phyloP scores from a whole-genome alignment of 1,284 basidiomycete species.

The Farysia itapuensis region DNA sequence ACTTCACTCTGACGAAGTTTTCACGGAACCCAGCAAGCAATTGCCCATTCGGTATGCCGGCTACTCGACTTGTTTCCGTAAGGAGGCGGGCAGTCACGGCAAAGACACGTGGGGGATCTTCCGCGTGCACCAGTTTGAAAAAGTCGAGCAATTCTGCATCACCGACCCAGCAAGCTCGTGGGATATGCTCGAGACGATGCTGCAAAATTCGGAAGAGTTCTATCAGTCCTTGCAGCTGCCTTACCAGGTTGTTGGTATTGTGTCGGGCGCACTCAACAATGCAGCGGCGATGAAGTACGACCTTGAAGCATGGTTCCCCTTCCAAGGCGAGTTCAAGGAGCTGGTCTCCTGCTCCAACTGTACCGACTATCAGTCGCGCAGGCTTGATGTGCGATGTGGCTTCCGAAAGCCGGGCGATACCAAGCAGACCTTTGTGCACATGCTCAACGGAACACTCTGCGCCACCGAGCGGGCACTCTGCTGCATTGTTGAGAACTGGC shows the following conservation, averaged over 20 bases:
- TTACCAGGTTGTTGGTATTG: conserved; percentile 92
- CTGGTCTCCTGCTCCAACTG: conserved; percentile 63
- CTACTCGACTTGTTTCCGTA: conserved; percentile 93
- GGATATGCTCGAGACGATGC: conserved; percentile 89
- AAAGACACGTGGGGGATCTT: conserved; percentile 99
- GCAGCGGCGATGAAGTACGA: conserved; percentile 97
- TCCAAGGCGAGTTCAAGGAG: conserved; percentile 95
- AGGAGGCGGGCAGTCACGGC: conserved; percentile 94
- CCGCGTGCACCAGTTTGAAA: conserved; percentile 99
- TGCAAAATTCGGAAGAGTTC: conserved; percentile 85
- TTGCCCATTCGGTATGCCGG: conserved; percentile 78
- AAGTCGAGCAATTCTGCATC: conserved; percentile 92
- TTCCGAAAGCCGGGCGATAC: conserved; percentile 58
- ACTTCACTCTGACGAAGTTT: conserved; percentile 93
- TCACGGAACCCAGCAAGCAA: conserved; percentile 85
- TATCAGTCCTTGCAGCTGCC: conserved; percentile 90
- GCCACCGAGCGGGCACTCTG: conserved; percentile 94
- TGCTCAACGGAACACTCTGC: conserved; percentile 78
- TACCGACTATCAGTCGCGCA: conserved; percentile 62
- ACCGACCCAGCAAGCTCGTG: conserved; percentile 84
- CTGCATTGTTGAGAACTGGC: conserved; percentile 98
- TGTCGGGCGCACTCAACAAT: conserved; percentile 92
- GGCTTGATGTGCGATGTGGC: conserved; percentile 55
- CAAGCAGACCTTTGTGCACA: conserved; percentile 58
- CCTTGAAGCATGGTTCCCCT: conserved; percentile 98